These are phyloP conservation scores for Aurinia saxatilis DNA, from an alignment of 345 rosid species.

Conservation along the genomic window DNA sequence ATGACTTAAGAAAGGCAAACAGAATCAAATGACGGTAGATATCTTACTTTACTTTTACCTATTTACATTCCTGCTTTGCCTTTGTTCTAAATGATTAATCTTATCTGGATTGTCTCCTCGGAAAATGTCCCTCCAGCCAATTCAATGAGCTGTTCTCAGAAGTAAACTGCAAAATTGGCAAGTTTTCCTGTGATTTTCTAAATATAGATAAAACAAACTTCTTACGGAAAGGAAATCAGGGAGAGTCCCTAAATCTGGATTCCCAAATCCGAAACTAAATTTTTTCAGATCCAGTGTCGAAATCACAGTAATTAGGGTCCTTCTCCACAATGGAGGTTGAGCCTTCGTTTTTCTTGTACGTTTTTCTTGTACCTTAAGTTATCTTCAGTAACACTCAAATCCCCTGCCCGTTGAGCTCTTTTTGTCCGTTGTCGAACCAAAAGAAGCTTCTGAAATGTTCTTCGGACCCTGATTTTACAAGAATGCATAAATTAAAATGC, in stretches of 20 bases:
- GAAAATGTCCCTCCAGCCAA: conserved; percentile 31
- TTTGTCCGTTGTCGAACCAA: conserved; percentile 32
- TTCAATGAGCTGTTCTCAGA: conserved; percentile 55
- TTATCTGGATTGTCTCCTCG: too few relatives aligned
- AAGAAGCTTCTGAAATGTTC: conserved; percentile 18
- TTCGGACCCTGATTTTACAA: conserved; percentile 29
- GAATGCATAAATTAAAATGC: neutral
- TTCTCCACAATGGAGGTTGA: conserved; percentile 18
- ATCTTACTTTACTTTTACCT: too few relatives aligned
- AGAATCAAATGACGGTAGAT: too few relatives aligned
- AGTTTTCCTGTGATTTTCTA: neutral
- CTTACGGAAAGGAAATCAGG: conserved; percentile 63
- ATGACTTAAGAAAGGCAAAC: too few relatives aligned
- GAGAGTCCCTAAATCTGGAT: conserved; percentile 56
- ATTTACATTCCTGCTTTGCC: too few relatives aligned
- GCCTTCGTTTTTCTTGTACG: conserved; percentile 36
- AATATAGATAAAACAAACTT: neutral
- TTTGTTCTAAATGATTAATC: too few relatives aligned
- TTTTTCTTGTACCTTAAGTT: conserved; percentile 30
- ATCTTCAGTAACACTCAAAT: conserved; percentile 27
- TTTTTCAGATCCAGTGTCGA: conserved; percentile 22
- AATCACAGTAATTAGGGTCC: conserved; percentile 6
- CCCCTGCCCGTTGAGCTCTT: conserved; percentile 50
- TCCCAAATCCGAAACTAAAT: too few relatives aligned
- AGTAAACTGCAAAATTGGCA: conserved; percentile 49